Percentiles rank a stretch among this genome's conserved stretches.
phyloP scores from a whole-genome alignment of 768 basidiomycete species.

The Asterophora lycoperdoides region DNA sequence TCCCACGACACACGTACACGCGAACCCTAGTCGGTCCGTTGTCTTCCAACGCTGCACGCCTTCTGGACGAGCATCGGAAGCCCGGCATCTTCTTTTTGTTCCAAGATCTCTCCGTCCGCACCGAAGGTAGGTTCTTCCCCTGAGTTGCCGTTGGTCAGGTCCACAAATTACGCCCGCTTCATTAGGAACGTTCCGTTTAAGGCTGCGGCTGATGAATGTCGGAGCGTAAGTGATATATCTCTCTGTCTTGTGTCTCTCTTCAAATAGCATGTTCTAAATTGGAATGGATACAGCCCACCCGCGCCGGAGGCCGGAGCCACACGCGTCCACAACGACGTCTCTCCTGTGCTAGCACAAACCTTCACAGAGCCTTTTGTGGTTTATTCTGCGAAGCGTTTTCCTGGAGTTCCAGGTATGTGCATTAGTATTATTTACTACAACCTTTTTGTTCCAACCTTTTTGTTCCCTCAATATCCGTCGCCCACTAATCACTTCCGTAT shows the following conservation, averaged over 20 bases:
- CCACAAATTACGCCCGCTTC: slow-evolving; percentile 8
- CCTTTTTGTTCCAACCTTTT: slow-evolving; percentile 3
- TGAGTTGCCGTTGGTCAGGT: background rate
- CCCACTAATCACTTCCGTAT: slow-evolving; percentile 17
- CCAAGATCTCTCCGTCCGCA: slow-evolving; percentile 90
- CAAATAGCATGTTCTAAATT: background rate
- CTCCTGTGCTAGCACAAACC: slow-evolving; percentile 78
- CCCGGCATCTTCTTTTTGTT: slow-evolving; percentile 93
- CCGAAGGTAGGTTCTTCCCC: slow-evolving; percentile 59
- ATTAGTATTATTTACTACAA: slow-evolving; percentile 19
- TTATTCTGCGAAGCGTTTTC: slow-evolving; percentile 91
- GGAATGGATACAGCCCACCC: slow-evolving; percentile 48
- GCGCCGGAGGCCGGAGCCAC: slow-evolving; percentile 66
- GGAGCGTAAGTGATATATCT: slow-evolving; percentile 66
- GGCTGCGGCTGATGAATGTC: slow-evolving; percentile 86
- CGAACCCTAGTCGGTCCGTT: slow-evolving; percentile 89
- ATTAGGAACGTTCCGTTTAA: slow-evolving; percentile 77
- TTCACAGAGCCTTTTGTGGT: slow-evolving; percentile 84
- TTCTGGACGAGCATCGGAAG: slow-evolving; percentile 81
- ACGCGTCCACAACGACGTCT: slow-evolving; percentile 61
- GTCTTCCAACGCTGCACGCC: slow-evolving; percentile 78
- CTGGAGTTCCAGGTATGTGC: slow-evolving; percentile 79
- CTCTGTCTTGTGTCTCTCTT: background rate
- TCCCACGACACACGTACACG: slow-evolving; percentile 71
- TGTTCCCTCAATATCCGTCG: background rate